Conservation (phyloP, 169 alveolate genomes). For the Cryptosporidium felis region DNA sequence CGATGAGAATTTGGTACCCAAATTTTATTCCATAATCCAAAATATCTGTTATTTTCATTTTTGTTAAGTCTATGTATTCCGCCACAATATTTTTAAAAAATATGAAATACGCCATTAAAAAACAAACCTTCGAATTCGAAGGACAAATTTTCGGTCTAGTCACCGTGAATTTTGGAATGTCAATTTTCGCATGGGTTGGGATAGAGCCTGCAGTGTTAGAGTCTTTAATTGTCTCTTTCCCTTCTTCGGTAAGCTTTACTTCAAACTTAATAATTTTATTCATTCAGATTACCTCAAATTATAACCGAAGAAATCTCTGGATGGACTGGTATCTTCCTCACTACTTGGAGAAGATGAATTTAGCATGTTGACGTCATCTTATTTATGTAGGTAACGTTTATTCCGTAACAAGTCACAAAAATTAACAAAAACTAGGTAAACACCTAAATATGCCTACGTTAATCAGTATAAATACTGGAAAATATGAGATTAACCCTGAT, state of each 20-base stretch:
- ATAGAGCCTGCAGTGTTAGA: not conserved
- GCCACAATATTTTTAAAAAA: conserved; percentile 15
- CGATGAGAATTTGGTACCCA: not conserved
- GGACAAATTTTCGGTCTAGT: not conserved
- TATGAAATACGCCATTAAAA: conserved; percentile 5
- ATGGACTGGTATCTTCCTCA: conserved; percentile 9
- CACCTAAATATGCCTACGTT: not conserved
- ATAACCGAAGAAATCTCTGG: not conserved
- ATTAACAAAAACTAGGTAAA: conserved; percentile 1
- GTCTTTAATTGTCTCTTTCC: not conserved
- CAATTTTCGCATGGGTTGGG: conserved; percentile 56
- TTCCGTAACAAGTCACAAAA: not conserved
- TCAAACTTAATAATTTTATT: not conserved
- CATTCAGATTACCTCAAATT: not conserved
- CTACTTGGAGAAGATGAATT: conserved; percentile 37
- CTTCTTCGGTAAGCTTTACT: not conserved
- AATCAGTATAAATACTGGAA: not conserved
- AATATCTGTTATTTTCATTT: conserved; percentile 9
- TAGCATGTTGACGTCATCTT: conserved; percentile 21
- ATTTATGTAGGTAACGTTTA: conserved; percentile 37
- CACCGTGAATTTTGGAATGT: conserved; percentile 31
- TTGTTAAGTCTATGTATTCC: conserved; percentile 1
- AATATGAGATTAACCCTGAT: not conserved
- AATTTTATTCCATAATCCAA: conserved; percentile 5
- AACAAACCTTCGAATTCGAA: not conserved